Evolutionary conservation across 2,329 filamentous ascomycete genomes (phyloP).

Genomic region (Apiospora phragmitis): DNA sequence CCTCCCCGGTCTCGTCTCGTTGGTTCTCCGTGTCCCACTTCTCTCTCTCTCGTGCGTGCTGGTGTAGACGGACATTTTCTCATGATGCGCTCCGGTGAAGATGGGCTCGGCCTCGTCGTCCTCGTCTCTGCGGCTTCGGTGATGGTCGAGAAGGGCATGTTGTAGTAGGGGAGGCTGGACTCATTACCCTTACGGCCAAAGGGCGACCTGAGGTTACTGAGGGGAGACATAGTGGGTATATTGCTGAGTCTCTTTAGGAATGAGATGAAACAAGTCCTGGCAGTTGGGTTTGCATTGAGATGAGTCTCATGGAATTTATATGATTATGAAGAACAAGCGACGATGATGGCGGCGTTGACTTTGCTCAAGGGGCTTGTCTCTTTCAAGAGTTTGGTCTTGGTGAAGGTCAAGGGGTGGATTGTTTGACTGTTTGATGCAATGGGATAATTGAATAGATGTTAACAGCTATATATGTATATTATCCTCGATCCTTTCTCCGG

Average conservation of each 20-base stretch:
- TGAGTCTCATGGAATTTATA: not conserved
- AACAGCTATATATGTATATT: not conserved
- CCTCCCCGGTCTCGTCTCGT: too few species aligned
- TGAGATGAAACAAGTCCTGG: not conserved
- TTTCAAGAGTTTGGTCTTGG: not conserved
- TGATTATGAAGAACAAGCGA: not conserved
- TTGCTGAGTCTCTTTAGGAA: not conserved
- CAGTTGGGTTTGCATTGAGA: not conserved
- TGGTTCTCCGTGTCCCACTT: not conserved
- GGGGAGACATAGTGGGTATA: not conserved
- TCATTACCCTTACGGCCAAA: not conserved
- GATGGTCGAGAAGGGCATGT: not conserved
- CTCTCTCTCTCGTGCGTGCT: not conserved
- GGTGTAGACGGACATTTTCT: too few species aligned
- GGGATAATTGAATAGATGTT: too few species aligned
- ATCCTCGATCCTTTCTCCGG: not conserved
- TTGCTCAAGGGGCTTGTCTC: not conserved
- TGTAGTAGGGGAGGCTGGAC: not conserved
- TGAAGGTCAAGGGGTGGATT: not conserved
- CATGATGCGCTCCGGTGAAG: too few species aligned
- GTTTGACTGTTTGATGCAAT: too few species aligned
- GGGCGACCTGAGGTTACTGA: not conserved
- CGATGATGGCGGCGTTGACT: not conserved
- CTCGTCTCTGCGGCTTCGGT: not conserved
- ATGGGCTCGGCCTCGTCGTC: not conserved